Evolutionary conservation across 257 asterid species (phyloP).

Genomic region (Ligustrum vulgare): DNA sequence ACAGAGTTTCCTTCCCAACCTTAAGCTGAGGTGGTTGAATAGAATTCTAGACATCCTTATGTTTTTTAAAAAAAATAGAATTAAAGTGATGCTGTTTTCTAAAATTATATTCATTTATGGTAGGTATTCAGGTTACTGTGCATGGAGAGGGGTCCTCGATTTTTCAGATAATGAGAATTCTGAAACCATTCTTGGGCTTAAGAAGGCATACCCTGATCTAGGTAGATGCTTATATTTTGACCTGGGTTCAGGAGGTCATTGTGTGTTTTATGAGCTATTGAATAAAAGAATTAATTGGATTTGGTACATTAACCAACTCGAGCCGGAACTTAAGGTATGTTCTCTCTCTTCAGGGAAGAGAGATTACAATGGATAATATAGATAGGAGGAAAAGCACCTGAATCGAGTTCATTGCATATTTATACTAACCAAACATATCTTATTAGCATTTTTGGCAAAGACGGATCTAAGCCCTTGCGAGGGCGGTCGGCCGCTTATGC

Average conservation of each 20-base stretch:
- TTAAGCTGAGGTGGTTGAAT: constrained; percentile 60
- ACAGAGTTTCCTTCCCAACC: constrained; percentile 54
- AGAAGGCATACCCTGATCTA: constrained; percentile 71
- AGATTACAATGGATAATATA: neutral
- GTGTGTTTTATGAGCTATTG: constrained; percentile 65
- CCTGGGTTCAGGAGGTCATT: constrained; percentile 57
- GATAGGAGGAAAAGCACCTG: neutral
- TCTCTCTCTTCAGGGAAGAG: neutral
- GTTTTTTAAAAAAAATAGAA: neutral
- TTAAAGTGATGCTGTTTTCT: constrained; percentile 1
- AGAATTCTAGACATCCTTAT: neutral
- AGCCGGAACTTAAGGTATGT: constrained; percentile 73
- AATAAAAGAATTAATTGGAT: constrained; percentile 81
- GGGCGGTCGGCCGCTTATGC: too few relatives aligned
- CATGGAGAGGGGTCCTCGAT: constrained; percentile 92
- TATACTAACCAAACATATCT: neutral
- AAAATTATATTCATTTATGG: constrained; percentile 19
- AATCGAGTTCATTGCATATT: neutral
- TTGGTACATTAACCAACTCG: constrained; percentile 85
- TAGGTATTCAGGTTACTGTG: constrained; percentile 93
- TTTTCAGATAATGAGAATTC: constrained; percentile 50
- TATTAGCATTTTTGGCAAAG: neutral
- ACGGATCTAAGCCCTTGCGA: too few relatives aligned
- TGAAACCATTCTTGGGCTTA: constrained; percentile 55
- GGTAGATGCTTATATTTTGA: constrained; percentile 78